Evolutionary conservation across 2,329 filamentous ascomycete genomes (phyloP).

Genomic region (Aureobasidium sp.): DNA sequence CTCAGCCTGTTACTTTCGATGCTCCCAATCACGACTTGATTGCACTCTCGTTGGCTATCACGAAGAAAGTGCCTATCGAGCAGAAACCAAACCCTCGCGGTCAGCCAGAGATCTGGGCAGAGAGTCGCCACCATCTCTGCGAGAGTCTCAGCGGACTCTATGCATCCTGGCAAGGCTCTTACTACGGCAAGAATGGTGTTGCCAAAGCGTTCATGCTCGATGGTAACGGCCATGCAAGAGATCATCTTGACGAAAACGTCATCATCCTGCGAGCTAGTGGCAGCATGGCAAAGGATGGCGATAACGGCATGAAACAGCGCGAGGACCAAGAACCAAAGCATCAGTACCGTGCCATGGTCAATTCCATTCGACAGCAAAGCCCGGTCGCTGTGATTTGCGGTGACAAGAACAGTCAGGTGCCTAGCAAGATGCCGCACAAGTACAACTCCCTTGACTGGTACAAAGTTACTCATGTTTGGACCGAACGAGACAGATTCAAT

Average conservation of each 20-base stretch:
- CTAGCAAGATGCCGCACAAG: slow-evolving; percentile 44
- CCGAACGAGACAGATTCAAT: slow-evolving; percentile 37
- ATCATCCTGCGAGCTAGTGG: slow-evolving; percentile 57
- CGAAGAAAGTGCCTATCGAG: slow-evolving; percentile 19
- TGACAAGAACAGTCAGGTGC: slow-evolving; percentile 40
- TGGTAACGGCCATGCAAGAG: slow-evolving; percentile 43
- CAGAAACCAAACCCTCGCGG: slow-evolving; percentile 28
- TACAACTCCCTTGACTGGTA: slow-evolving; percentile 64
- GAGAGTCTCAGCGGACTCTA: slow-evolving; percentile 55
- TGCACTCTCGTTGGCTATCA: slow-evolving; percentile 16
- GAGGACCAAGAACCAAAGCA: slow-evolving; percentile 38
- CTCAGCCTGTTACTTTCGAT: neutral
- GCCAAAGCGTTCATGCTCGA: slow-evolving; percentile 54
- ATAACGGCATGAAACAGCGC: slow-evolving; percentile 38
- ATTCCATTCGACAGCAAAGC: slow-evolving; percentile 39
- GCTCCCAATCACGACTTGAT: neutral
- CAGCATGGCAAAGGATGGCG: slow-evolving; percentile 39
- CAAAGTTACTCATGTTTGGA: slow-evolving; percentile 60
- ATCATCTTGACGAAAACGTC: slow-evolving; percentile 52
- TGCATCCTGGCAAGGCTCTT: slow-evolving; percentile 51
- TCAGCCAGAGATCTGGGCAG: slow-evolving; percentile 48
- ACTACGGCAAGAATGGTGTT: slow-evolving; percentile 44
- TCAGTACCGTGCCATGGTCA: slow-evolving; percentile 35
- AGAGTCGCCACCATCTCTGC: slow-evolving; percentile 52
- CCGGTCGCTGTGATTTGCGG: slow-evolving; percentile 48